phyloP scores from a whole-genome alignment of 352 stramenopile genomes.

The Phytopythium ostracodes region DNA sequence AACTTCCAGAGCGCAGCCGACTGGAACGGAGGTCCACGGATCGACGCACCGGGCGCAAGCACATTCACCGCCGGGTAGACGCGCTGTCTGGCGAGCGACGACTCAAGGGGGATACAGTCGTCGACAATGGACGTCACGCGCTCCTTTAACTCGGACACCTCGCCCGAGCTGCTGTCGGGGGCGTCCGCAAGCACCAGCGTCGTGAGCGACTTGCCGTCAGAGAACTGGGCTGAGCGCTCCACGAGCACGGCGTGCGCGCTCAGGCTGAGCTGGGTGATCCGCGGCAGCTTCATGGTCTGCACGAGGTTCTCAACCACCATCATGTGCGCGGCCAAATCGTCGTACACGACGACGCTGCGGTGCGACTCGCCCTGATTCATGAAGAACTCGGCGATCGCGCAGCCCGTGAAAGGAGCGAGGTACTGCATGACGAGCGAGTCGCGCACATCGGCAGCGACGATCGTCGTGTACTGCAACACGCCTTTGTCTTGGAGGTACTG shows the following conservation, averaged over 20 bases:
- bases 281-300: constrained; percentile 62
- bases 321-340: constrained; percentile 73
- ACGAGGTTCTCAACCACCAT: constrained; percentile 72
- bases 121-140: constrained; percentile 68
- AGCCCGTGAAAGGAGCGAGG: constrained; percentile 76
- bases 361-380: constrained; percentile 44
- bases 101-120: constrained; percentile 55
- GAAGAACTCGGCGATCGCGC: constrained; percentile 65
- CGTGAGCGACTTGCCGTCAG: constrained; percentile 51
- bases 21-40: constrained; percentile 74
- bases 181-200: constrained; percentile 64
- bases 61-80: constrained; percentile 77
- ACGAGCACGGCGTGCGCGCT: constrained; percentile 66
- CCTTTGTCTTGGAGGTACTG: constrained; percentile 44
- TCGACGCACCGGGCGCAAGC: constrained; percentile 48
- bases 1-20: constrained; percentile 65
- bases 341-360: constrained; percentile 73
- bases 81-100: constrained; percentile 34
- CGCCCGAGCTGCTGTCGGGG: constrained; percentile 39
- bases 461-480: constrained; percentile 51
- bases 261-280: constrained; percentile 54
- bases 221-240: constrained; percentile 73
- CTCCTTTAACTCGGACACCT: constrained; percentile 58
- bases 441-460: constrained; percentile 59
- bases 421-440: constrained; percentile 78